Conservation (phyloP, 129 eudicot species). For the Chrysanthemum lavandulifolium region DNA sequence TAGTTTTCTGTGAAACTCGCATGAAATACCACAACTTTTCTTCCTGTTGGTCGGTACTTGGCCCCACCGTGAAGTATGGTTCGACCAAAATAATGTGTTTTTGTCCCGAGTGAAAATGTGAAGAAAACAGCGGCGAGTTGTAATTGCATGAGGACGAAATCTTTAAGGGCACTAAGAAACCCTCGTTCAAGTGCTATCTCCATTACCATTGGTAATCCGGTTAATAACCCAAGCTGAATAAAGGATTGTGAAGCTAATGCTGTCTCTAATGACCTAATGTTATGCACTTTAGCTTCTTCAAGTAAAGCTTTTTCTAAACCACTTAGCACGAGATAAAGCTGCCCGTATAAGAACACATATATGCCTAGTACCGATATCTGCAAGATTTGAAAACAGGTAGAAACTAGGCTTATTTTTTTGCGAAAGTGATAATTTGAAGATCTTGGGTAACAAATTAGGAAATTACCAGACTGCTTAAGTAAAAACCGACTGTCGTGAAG, state of each 20-base stretch:
- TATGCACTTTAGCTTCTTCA: slow-evolving; percentile 70
- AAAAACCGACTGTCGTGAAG: slow-evolving; percentile 91
- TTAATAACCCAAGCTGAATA: slow-evolving; percentile 89
- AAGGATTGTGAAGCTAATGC: slow-evolving; percentile 95
- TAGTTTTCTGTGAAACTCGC: slow-evolving; percentile 85
- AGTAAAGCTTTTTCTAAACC: slow-evolving; percentile 71
- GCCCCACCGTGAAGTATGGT: slow-evolving; percentile 99
- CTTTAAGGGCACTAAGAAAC: slow-evolving; percentile 80
- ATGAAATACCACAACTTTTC: slow-evolving; percentile 86
- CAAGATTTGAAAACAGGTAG: slow-evolving; percentile 13
- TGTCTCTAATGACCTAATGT: slow-evolving; percentile 77
- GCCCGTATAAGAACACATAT: slow-evolving; percentile 89
- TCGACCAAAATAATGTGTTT: slow-evolving; percentile 88
- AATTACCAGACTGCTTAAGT: slow-evolving; percentile 85
- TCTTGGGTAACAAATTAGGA: neutral
- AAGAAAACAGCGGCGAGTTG: slow-evolving; percentile 95
- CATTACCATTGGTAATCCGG: slow-evolving; percentile 94
- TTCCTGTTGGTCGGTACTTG: slow-evolving; percentile 83
- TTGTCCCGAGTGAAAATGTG: slow-evolving; percentile 88
- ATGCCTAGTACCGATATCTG: slow-evolving; percentile 89
- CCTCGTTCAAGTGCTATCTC: slow-evolving; percentile 88
- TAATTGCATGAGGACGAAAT: slow-evolving; percentile 90
- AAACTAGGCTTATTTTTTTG: neutral
- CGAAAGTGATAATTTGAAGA: neutral
- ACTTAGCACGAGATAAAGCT: slow-evolving; percentile 86